These are phyloP conservation scores for Lagenaria siceraria DNA, from an alignment of 306 rosid species.

Conservation along the genomic window DNA sequence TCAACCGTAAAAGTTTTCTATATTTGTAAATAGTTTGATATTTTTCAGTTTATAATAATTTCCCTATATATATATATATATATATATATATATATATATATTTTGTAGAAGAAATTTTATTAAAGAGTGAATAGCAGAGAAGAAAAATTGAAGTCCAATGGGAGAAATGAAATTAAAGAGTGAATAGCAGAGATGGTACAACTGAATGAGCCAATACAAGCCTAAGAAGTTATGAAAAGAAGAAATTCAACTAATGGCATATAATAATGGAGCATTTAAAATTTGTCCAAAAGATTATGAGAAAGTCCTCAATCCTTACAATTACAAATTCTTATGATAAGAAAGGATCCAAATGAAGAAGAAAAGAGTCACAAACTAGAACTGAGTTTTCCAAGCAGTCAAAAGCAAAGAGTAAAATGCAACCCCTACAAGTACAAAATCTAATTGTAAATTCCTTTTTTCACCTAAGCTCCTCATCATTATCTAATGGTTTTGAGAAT, in stretches of 20 bases:
- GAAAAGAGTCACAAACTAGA: background rate
- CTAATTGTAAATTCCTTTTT: conserved; percentile 15
- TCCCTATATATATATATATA: no score
- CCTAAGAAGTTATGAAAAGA: background rate
- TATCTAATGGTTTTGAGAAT: conserved; percentile 59
- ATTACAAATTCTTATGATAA: background rate
- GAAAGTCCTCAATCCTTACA: conserved; percentile 1
- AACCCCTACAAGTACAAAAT: conserved; percentile 12
- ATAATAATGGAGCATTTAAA: background rate
- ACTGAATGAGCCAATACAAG: no score
- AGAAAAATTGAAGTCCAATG: no score
- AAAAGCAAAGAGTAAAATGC: background rate
- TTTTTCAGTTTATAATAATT: no score
- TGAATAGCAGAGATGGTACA: no score
- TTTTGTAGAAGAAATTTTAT: no score
- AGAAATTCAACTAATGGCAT: background rate
- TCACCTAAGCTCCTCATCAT: conserved; percentile 19
- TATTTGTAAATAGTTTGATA: no score
- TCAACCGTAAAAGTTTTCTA: no score
- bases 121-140: no score
- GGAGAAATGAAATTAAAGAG: no score
- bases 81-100: no score
- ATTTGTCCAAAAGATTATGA: background rate
- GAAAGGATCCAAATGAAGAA: background rate
- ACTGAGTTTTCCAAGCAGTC: background rate